A percentile compares a stretch with the other conserved stretches of the same genome.
These are phyloP conservation scores for Haplographium delicatum DNA, from an alignment of 495 filamentous ascomycete species.

Conservation along the genomic window DNA sequence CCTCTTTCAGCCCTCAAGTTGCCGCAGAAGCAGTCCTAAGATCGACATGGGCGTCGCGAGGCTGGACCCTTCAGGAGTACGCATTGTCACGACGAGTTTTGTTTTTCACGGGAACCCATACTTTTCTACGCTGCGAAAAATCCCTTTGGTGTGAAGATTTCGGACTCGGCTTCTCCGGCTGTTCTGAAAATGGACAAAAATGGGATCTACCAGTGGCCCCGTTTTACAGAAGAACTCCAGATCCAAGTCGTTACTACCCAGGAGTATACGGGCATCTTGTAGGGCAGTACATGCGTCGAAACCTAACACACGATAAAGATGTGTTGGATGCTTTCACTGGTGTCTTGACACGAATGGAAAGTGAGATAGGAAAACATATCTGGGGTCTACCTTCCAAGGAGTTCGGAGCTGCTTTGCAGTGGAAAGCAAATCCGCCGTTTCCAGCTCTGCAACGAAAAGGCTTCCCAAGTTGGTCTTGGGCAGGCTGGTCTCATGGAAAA, in stretches of 20 bases:
- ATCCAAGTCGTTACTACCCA: not conserved
- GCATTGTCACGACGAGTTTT: not conserved
- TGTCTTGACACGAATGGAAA: not conserved
- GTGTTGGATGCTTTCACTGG: not conserved
- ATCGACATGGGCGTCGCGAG: not conserved
- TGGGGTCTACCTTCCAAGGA: not conserved
- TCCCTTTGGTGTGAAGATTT: not conserved
- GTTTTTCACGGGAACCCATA: not conserved
- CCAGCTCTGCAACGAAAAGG: not conserved
- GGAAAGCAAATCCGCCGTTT: not conserved
- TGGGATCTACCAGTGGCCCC: not conserved
- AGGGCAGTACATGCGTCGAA: not conserved
- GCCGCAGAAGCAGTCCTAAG: not conserved
- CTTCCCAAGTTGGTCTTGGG: not conserved
- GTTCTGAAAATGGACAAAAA: not conserved
- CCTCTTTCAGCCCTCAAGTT: slow-evolving; percentile 1
- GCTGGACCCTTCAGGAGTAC: not conserved
- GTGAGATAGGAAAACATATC: not conserved
- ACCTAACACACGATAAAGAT: not conserved
- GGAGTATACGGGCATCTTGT: not conserved
- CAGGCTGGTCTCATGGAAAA: not conserved
- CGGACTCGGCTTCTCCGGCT: not conserved
- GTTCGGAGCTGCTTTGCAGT: not conserved
- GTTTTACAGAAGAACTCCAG: not conserved
- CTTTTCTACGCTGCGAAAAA: not conserved